Evolutionary conservation across 2,329 filamentous ascomycete genomes (phyloP).

Genomic region (Pyrenophora graminea): DNA sequence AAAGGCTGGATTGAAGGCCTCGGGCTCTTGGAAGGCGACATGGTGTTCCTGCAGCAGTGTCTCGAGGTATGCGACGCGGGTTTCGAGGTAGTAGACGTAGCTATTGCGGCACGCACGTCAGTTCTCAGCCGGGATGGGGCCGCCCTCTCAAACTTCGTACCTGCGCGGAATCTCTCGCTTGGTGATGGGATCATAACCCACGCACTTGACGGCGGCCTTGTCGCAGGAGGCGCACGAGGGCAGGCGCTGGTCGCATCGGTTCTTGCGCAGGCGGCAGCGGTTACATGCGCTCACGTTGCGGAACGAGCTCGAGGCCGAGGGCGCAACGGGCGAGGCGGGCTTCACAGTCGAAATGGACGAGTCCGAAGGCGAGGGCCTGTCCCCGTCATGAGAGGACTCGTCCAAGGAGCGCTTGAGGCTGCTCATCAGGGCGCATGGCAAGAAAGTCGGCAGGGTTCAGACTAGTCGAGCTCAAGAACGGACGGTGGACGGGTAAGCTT

Average conservation of each 20-base stretch:
- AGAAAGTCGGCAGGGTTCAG: constrained; percentile 16
- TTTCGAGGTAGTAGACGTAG: constrained; percentile 95
- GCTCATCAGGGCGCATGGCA: constrained; percentile 48
- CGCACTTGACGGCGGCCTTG: constrained; percentile 88
- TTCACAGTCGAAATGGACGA: constrained; percentile 31
- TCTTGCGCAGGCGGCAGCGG: constrained; percentile 83
- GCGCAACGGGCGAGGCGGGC: constrained; percentile 37
- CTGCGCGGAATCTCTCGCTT: constrained; percentile 91
- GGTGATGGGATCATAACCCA: constrained; percentile 94
- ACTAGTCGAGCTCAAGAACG: constrained; percentile 9
- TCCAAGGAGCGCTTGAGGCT: constrained; percentile 47
- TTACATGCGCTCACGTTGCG: constrained; percentile 85
- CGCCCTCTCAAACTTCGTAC: constrained; percentile 21
- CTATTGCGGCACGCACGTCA: constrained; percentile 48
- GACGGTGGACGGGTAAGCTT: constrained; percentile 10
- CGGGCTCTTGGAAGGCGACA: constrained; percentile 72
- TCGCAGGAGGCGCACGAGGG: constrained; percentile 90
- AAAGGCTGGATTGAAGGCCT: constrained; percentile 60
- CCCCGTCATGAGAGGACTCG: constrained; percentile 42
- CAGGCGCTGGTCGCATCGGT: constrained; percentile 89
- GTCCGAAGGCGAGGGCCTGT: constrained; percentile 35
- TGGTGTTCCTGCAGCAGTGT: constrained; percentile 69
- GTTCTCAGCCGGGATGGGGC: constrained; percentile 5
- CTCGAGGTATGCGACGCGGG: constrained; percentile 82
- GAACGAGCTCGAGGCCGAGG: constrained; percentile 44